Conservation (phyloP, 2,329 filamentous ascomycete species). For the Neophaeococcomyces aloes region DNA sequence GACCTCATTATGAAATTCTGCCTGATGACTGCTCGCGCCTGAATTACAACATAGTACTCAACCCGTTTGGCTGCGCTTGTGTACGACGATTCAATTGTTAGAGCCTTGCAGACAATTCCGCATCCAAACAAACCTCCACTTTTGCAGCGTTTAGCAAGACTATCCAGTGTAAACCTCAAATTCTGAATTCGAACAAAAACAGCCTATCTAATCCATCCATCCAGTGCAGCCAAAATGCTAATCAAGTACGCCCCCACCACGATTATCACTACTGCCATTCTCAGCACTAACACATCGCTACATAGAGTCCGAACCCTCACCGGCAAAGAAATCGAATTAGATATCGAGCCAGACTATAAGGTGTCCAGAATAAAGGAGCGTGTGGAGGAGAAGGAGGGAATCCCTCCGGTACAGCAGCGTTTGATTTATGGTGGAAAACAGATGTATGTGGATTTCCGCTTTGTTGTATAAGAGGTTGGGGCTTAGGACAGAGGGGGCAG, state of each 20-base stretch:
- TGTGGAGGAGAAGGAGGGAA: conserved; percentile 98
- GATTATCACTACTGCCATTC: conserved; percentile 9
- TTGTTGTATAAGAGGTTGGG: not conserved
- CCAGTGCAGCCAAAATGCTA: conserved; percentile 32
- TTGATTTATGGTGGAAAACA: conserved; percentile 96
- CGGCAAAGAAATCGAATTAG: conserved; percentile 96
- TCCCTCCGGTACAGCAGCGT: conserved; percentile 91
- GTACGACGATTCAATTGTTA: too few relatives aligned
- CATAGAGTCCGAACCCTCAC: conserved; percentile 95
- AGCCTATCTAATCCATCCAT: too few relatives aligned
- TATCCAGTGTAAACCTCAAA: too few relatives aligned
- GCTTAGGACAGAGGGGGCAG: not conserved
- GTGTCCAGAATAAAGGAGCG: conserved; percentile 96
- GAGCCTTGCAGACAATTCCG: too few relatives aligned
- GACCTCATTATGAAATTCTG: too few relatives aligned
- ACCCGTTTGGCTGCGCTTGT: too few relatives aligned
- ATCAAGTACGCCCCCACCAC: conserved; percentile 38
- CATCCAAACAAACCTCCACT: too few relatives aligned
- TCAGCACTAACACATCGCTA: too few relatives aligned
- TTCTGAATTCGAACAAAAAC: too few relatives aligned
- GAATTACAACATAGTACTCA: too few relatives aligned
- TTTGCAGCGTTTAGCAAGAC: too few relatives aligned
- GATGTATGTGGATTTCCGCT: conserved; percentile 53
- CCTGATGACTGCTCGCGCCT: too few relatives aligned
- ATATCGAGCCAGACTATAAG: conserved; percentile 91